These are phyloP conservation scores for Colletotrichum sojae DNA, from an alignment of 2,329 filamentous ascomycete species.

Conservation along the genomic window DNA sequence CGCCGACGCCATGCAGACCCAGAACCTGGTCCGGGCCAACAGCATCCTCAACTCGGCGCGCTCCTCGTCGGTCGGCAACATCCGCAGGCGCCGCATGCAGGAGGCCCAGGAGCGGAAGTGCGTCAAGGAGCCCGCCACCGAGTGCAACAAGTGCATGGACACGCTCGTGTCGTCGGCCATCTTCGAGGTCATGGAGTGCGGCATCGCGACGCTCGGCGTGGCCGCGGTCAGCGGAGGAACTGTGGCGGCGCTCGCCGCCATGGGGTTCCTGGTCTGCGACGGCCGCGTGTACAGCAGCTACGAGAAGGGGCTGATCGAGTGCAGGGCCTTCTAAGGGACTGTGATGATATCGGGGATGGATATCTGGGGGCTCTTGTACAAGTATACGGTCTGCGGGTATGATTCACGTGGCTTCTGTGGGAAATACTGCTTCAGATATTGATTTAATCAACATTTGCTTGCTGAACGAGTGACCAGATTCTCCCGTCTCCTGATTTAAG, in stretches of 20 bases:
- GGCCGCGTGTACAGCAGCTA: not conserved
- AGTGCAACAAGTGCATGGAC: constrained; percentile 26
- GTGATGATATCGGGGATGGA: not conserved
- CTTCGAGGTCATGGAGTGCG: constrained; percentile 13
- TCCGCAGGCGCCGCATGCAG: constrained; percentile 7
- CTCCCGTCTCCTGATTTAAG: too few species aligned
- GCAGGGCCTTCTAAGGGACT: constrained; percentile 10
- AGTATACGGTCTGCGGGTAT: too few species aligned
- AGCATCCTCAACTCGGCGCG: constrained; percentile 21
- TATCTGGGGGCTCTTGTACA: too few species aligned
- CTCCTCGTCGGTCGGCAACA: constrained; percentile 18
- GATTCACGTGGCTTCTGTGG: too few species aligned
- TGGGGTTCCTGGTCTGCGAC: constrained; percentile 4
- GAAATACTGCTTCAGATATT: too few species aligned
- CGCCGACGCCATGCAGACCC: constrained; percentile 21
- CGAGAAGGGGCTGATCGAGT: constrained; percentile 13
- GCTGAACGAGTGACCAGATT: too few species aligned
- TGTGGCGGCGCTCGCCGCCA: constrained; percentile 1
- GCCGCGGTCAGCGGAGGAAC: constrained; percentile 3
- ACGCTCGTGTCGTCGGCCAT: constrained; percentile 6
- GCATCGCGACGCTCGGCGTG: constrained; percentile 20
- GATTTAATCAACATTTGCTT: too few species aligned
- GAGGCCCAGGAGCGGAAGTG: constrained; percentile 18
- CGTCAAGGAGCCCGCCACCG: constrained; percentile 11
- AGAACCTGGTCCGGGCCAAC: constrained; percentile 13